phyloP scores from a whole-genome alignment of 2,329 filamentous ascomycete genomes.

The Juglanconis sp. region DNA sequence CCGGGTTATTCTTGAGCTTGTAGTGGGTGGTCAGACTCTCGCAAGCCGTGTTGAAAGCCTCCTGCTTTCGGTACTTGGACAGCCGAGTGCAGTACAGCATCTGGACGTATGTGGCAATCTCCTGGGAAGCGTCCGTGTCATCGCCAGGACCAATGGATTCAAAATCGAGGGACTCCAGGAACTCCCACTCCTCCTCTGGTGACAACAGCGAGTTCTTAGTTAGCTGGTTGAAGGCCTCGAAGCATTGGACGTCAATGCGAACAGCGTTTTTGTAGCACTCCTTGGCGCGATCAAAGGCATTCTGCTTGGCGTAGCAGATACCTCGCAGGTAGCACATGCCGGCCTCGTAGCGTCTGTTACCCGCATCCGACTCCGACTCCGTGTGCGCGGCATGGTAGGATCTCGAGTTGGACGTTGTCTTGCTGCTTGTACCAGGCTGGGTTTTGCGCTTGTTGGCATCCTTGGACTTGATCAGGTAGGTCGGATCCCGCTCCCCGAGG shows the following conservation, averaged over 20 bases:
- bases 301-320: constrained; percentile 93
- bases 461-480: constrained; percentile 69
- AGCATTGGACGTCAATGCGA: constrained; percentile 94
- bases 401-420: constrained; percentile 12
- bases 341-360: constrained; percentile 82
- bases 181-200: constrained; percentile 82
- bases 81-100: constrained; percentile 94
- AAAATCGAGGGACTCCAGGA: constrained; percentile 86
- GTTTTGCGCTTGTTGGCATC: constrained; percentile 65
- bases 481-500: constrained; percentile 91
- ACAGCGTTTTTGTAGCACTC: constrained; percentile 98
- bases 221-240: constrained; percentile 95
- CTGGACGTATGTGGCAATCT: constrained; percentile 89
- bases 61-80: constrained; percentile 89
- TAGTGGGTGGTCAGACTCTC: constrained; percentile 94
- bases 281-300: constrained; percentile 93
- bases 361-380: constrained; percentile 60
- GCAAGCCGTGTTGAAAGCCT: constrained; percentile 77
- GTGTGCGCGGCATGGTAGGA: constrained; percentile 11
- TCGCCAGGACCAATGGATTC: constrained; percentile 69
- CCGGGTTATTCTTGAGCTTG: constrained; percentile 78
- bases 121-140: constrained; percentile 63
- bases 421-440: constrained; percentile 45
- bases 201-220: constrained; percentile 94
- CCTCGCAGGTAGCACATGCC: constrained; percentile 96